Base-by-base conservation (phyloP, 805 yeast genomes). In the Metschnikowia gelsemii region DNA sequence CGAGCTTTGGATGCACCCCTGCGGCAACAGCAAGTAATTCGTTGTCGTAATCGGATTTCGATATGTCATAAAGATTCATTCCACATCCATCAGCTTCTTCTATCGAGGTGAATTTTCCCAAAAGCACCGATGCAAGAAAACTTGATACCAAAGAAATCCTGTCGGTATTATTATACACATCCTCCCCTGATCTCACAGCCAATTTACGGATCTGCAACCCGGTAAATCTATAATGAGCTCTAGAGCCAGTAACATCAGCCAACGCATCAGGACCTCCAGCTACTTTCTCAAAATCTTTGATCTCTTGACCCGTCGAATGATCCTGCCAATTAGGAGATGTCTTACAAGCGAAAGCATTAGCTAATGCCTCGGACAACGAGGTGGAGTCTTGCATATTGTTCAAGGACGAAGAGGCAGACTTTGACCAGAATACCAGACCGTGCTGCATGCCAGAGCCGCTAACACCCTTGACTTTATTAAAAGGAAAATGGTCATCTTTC, bases 261-360 rank as follows among this genome's bases (percentile, higher is more conserved):
- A 89, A 64, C 5, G 64, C 53, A 21, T 90, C 93, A 5, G 64
- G 58, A 7, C 68, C 68, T 3, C 86, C 89, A 8, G 75, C 75
- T 1, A 68, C 68, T 1, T 59, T 58, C 55, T 87, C 93, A 53
- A 87, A 82, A 24, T 61, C 72, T 21, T 66, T 56, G 42, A 86
- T 71, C 58, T 89, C 95, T 16, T 70, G 63, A 3, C 78, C 83
- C 0, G 97, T 89, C 18, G 93, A 83, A 57, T 87, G 95, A 57
- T 89, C 96, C 62, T 89, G 97, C 97, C 97, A 89, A 58, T 90
- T 89, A 7, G 96, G 96, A 4, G 95, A 82, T 29, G 71, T 71
- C 5, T 73, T 68, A 51, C 80, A 72, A 1, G 91, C 69, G 50
- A 87, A 82, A 1, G 84, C 83, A 1, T 51, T 51, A 2, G 54